Conservation (phyloP, 129 eudicot genomes). For the Helianthus annuus region HanXRQr2.0-SUNRISE NC_035444.2:151786601-151787100, state of each 20-base stretch:
- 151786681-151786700: background rate
- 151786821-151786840: slow-evolving; percentile 30
- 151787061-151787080: background rate
- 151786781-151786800: background rate
- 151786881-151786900: slow-evolving; percentile 83
- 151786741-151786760: background rate
- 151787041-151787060: slow-evolving; percentile 5
- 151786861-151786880: slow-evolving; percentile 74
- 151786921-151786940: slow-evolving; percentile 87
- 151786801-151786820: background rate
- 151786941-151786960: slow-evolving; percentile 92
- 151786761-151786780: background rate
- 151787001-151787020: slow-evolving; percentile 75
- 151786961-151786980: slow-evolving; percentile 89
- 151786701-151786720: background rate
- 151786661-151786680: background rate
- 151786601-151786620: background rate
- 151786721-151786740: background rate
- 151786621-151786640: background rate
- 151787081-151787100: background rate
- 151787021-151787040: background rate
- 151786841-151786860: slow-evolving; percentile 86
- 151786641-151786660: background rate
- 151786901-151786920: slow-evolving; percentile 81
- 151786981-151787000: slow-evolving; percentile 85